phyloP scores from a whole-genome alignment of 495 filamentous ascomycete genomes.

The Aspergillus olivimuriae region DNA sequence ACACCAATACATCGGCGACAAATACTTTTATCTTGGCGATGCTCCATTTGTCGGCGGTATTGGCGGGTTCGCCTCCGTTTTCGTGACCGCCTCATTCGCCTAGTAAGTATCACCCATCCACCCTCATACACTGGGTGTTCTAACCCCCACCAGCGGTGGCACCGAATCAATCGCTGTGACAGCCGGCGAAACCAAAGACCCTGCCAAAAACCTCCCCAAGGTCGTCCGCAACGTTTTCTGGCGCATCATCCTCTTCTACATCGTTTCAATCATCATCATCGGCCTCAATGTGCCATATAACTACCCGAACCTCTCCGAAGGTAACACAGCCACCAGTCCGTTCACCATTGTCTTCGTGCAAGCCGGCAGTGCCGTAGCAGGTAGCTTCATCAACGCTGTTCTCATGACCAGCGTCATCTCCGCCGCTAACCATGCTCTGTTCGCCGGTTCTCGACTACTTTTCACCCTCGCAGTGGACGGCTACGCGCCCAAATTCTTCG shows the following conservation, averaged over 20 bases:
- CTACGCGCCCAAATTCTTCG: slow-evolving; percentile 43
- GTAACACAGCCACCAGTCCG: slow-evolving; percentile 38
- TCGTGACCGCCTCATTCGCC: slow-evolving; percentile 47
- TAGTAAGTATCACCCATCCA: slow-evolving; percentile 23
- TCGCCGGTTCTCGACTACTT: slow-evolving; percentile 46
- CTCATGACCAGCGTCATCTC: slow-evolving; percentile 50
- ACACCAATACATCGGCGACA: slow-evolving; percentile 40
- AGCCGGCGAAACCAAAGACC: slow-evolving; percentile 47
- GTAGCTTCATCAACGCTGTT: slow-evolving; percentile 51
- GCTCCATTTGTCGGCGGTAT: slow-evolving; percentile 50
- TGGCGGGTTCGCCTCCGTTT: slow-evolving; percentile 47
- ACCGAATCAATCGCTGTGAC: slow-evolving; percentile 53
- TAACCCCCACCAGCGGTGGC: slow-evolving; percentile 34
- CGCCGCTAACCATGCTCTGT: slow-evolving; percentile 48
- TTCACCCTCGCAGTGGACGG: slow-evolving; percentile 43
- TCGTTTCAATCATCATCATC: slow-evolving; percentile 43
- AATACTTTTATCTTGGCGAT: slow-evolving; percentile 38
- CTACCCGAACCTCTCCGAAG: slow-evolving; percentile 35
- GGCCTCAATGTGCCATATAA: slow-evolving; percentile 51
- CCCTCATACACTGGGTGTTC: background rate
- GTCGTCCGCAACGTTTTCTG: slow-evolving; percentile 49
- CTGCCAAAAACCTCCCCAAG: slow-evolving; percentile 39
- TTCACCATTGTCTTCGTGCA: slow-evolving; percentile 49
- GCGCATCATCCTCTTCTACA: slow-evolving; percentile 48
- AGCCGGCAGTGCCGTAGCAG: slow-evolving; percentile 42